Evolutionary conservation across 176 grass and related monocot species (phyloP), one percentile per base, ranked within the genome.

Genomic region (Alopecurus myosuroides): DNA sequence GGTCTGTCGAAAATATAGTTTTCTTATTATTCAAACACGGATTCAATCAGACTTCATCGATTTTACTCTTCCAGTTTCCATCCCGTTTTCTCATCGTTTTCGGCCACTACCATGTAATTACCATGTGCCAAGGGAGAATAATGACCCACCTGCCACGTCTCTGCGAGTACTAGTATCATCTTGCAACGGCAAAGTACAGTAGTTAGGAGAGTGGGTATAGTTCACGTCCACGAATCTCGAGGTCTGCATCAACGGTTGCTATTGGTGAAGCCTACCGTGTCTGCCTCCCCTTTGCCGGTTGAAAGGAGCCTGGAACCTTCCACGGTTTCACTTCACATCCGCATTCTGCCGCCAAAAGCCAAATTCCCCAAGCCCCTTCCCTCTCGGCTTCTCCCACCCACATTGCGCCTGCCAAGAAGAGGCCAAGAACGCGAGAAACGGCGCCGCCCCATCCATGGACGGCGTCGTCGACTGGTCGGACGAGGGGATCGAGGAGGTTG

Each of bases 261-360:
- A 39, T n/a, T 71, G 23, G 69, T 22, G 11, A 36, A 10, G 5
- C 11, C 52, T 31, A 58, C 22, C 3, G 11, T 40, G 11, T n/a
- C 11, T n/a, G 9, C 10, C 2, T 1, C 11, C n/a, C 11, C 11
- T 25, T 62, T 44, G 3, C 12, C n/a, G 7, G 69, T 18, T 45
- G 44, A 19, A 31, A 42, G 15, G 19, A 11, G 42, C 41, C 15
- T 48, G 14, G 40, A 29, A 48, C 41, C 41, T 45, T 73, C 70
- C 70, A 31, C 8, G 19, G n/a, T 74, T 85, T 53, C 70, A 22
- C 48, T 85, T 53, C 70, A 22, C 48, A 13, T 41, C 49, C 69
- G 14, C 49, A 7, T 35, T 41, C 68, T 86, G 55, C 79, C 71
- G 86, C 86, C 80, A 83, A 81, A 81, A 84, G 8, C 77, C 50